Conservation (phyloP, 129 eudicot genomes). For the Scalesia atractyloides region DNA sequence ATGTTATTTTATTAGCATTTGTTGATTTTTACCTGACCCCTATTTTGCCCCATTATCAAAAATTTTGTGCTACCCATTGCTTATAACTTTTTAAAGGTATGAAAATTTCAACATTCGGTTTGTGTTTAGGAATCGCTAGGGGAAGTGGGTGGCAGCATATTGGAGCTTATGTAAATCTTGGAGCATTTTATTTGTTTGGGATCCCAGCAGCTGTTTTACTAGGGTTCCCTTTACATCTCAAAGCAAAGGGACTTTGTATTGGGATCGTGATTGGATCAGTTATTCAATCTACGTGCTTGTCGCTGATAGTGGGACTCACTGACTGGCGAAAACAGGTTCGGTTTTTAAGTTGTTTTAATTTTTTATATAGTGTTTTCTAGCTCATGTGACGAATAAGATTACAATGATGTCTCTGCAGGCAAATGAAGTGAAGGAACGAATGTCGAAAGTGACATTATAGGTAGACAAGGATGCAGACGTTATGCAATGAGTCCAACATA, state of each 20-base stretch:
- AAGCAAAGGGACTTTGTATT: constrained; percentile 73
- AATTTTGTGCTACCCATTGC: too few species aligned
- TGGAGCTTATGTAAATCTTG: constrained; percentile 72
- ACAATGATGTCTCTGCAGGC: constrained; percentile 36
- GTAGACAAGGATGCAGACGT: constrained; percentile 10
- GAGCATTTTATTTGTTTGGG: constrained; percentile 67
- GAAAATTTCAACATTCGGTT: neutral
- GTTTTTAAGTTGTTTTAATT: neutral
- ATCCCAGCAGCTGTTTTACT: constrained; percentile 53
- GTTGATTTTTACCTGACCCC: too few species aligned
- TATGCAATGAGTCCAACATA: neutral
- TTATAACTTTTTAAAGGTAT: neutral
- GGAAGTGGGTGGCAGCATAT: constrained; percentile 85
- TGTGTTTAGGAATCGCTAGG: constrained; percentile 61
- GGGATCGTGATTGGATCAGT: constrained; percentile 55
- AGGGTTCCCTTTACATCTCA: constrained; percentile 54
- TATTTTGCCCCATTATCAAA: too few species aligned
- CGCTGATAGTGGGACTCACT: constrained; percentile 43
- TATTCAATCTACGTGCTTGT: constrained; percentile 44
- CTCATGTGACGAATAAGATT: neutral
- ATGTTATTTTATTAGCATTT: too few species aligned
- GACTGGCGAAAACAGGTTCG: constrained; percentile 71
- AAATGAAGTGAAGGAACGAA: constrained; percentile 37
- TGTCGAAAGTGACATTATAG: constrained; percentile 21
- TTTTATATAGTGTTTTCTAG: neutral